These are phyloP conservation scores for Spatholobus suberectus DNA, from an alignment of 306 rosid species.

Conservation along the genomic window DNA sequence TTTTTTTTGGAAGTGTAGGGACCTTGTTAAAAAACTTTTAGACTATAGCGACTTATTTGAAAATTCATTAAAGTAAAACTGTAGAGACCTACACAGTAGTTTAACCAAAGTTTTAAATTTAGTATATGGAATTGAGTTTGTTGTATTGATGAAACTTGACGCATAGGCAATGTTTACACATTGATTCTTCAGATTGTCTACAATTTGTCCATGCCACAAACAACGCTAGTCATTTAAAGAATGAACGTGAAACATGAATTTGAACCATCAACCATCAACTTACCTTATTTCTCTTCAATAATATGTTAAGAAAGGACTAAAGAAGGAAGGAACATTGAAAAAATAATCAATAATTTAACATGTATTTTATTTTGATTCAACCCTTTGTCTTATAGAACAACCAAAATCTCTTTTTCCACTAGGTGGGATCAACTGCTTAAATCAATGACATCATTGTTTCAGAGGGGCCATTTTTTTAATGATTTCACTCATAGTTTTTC, in stretches of 20 bases:
- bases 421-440: not conserved
- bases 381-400: not conserved
- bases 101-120: not conserved
- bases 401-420: not conserved
- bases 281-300: not conserved
- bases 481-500: not conserved
- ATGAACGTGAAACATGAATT: not conserved
- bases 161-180: not conserved
- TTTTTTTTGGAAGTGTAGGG: not conserved
- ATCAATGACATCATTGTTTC: not conserved
- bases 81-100: not conserved
- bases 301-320: not conserved
- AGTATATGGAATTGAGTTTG: not conserved
- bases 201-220: not conserved
- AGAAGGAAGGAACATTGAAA: not conserved
- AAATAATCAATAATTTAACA: not conserved
- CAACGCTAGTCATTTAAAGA: not conserved
- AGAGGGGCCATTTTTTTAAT: not conserved
- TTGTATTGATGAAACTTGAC: not conserved
- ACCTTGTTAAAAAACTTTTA: not conserved
- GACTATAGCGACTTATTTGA: not conserved
- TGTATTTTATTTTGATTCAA: not conserved
- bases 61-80: not conserved
- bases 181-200: not conserved
- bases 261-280: not conserved